Conservation (phyloP, 352 stramenopile species). For the Phytophthora nicotianae region DNA sequence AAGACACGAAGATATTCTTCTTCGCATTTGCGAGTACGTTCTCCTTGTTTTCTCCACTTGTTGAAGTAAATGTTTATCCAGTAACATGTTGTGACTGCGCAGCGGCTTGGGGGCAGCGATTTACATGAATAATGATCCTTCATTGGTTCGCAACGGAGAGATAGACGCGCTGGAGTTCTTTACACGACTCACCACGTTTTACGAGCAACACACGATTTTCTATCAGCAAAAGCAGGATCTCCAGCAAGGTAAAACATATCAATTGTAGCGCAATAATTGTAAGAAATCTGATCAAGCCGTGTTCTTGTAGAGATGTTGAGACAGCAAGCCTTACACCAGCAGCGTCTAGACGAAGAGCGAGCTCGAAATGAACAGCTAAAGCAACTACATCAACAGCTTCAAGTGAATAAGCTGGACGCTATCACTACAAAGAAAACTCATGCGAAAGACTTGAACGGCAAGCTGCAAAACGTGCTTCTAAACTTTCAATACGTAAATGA, state of each 20-base stretch:
- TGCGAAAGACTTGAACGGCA: conserved; percentile 53
- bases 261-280: not conserved
- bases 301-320: conserved; percentile 41
- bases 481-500: conserved; percentile 69
- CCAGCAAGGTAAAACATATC: conserved; percentile 40
- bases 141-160: conserved; percentile 37
- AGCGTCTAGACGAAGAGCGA: conserved; percentile 43
- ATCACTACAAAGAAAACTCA: conserved; percentile 54
- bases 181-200: conserved; percentile 62
- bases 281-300: conserved; percentile 1
- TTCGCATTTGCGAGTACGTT: conserved; percentile 58
- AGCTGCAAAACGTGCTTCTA: conserved; percentile 53
- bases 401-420: conserved; percentile 55
- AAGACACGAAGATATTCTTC: conserved; percentile 61
- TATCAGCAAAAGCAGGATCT: conserved; percentile 56
- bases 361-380: conserved; percentile 44
- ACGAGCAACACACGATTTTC: conserved; percentile 53
- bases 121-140: conserved; percentile 50
- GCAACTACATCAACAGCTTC: conserved; percentile 54
- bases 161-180: conserved; percentile 69
- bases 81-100: not conserved
- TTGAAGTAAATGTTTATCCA: not conserved
- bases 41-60: not conserved
- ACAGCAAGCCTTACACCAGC: conserved; percentile 37
- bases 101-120: conserved; percentile 65